A percentile compares a stretch with the other conserved stretches of the same genome.
Conservation (phyloP, 2,329 filamentous ascomycete species). For the Fusarium sp. region DNA sequence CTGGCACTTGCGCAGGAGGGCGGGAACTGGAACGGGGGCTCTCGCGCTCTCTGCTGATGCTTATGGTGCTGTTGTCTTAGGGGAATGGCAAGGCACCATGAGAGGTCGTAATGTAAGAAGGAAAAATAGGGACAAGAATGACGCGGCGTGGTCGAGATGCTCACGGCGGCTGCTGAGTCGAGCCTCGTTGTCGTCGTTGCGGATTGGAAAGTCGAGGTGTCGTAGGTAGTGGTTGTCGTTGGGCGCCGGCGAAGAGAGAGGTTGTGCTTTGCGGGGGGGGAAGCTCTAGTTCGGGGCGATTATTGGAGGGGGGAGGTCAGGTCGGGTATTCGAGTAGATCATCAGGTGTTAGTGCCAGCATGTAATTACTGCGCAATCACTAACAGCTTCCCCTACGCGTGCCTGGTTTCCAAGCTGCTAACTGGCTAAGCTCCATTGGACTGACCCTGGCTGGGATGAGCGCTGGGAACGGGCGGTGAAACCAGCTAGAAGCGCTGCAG, state of each 20-base stretch:
- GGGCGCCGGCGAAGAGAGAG: slow-evolving; percentile 45
- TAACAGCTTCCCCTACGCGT: slow-evolving; percentile 25
- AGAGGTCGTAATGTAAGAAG: slow-evolving; percentile 21
- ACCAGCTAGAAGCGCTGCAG: slow-evolving; percentile 34
- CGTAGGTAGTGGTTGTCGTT: slow-evolving; percentile 43
- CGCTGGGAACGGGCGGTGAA: slow-evolving; percentile 42
- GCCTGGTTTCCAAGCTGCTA: slow-evolving; percentile 12
- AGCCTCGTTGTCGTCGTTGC: slow-evolving; percentile 47
- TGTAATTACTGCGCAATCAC: slow-evolving; percentile 4
- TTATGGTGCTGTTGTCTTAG: slow-evolving; percentile 26
- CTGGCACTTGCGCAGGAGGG: slow-evolving; percentile 46
- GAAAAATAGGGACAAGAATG: slow-evolving; percentile 30
- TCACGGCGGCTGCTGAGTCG: slow-evolving; percentile 45
- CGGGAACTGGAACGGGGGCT: slow-evolving; percentile 34
- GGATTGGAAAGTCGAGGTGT: slow-evolving; percentile 39
- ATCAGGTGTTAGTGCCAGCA: slow-evolving; percentile 29
- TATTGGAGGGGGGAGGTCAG: slow-evolving; percentile 45
- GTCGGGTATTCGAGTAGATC: slow-evolving; percentile 15
- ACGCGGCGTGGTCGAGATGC: slow-evolving; percentile 43
- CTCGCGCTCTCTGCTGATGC: slow-evolving; percentile 38
- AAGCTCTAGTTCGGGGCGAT: slow-evolving; percentile 45
- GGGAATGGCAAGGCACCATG: slow-evolving; percentile 22
- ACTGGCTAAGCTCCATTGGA: slow-evolving; percentile 30
- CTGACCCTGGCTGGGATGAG: slow-evolving; percentile 28
- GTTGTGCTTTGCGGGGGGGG: slow-evolving; percentile 51